phyloP scores from a whole-genome alignment of 2,329 filamentous ascomycete genomes.

The Stagonosporopsis cucurbitacearum region DNA sequence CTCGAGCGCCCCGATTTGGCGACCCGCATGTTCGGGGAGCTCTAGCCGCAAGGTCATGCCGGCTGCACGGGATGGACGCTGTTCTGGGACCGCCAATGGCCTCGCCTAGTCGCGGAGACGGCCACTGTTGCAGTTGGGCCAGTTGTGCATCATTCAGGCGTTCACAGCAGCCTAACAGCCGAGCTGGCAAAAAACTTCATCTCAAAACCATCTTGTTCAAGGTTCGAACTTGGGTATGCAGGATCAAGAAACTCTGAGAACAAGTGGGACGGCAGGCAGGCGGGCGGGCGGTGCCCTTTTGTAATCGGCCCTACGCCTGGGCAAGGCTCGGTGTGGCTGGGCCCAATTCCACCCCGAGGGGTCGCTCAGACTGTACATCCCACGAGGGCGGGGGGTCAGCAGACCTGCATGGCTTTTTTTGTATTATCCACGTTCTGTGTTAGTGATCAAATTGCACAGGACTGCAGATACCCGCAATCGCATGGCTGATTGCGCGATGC shows the following conservation, averaged over 20 bases:
- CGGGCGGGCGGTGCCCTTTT: too few relatives aligned
- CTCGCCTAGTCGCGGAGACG: not conserved
- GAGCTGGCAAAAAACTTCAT: too few relatives aligned
- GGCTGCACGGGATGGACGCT: slow-evolving; percentile 14
- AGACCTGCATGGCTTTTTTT: slow-evolving; percentile 16
- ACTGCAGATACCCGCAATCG: slow-evolving; percentile 15
- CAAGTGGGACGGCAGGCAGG: slow-evolving; percentile 10
- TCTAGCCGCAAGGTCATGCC: slow-evolving; percentile 19
- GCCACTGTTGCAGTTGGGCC: not conserved
- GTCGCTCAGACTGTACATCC: slow-evolving; percentile 3
- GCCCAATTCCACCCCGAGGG: not conserved
- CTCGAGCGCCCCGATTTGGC: slow-evolving; percentile 7
- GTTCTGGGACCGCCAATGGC: slow-evolving; percentile 12
- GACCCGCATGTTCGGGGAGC: slow-evolving; percentile 19
- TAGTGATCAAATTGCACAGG: slow-evolving; percentile 2
- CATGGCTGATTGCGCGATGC: slow-evolving; percentile 8
- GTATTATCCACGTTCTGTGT: slow-evolving; percentile 9
- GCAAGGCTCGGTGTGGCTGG: slow-evolving; percentile 14
- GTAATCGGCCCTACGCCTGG: slow-evolving; percentile 13
- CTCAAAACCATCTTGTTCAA: too few relatives aligned
- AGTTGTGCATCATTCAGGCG: not conserved
- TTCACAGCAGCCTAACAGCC: slow-evolving; percentile 3
- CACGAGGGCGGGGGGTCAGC: slow-evolving; percentile 17
- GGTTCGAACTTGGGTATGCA: not conserved
- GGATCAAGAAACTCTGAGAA: slow-evolving; percentile 1